Percentiles rank a stretch among this genome's conserved stretches.
These are phyloP conservation scores for Candida maris DNA, from an alignment of 805 yeast genomes.

Conservation along the genomic window DNA sequence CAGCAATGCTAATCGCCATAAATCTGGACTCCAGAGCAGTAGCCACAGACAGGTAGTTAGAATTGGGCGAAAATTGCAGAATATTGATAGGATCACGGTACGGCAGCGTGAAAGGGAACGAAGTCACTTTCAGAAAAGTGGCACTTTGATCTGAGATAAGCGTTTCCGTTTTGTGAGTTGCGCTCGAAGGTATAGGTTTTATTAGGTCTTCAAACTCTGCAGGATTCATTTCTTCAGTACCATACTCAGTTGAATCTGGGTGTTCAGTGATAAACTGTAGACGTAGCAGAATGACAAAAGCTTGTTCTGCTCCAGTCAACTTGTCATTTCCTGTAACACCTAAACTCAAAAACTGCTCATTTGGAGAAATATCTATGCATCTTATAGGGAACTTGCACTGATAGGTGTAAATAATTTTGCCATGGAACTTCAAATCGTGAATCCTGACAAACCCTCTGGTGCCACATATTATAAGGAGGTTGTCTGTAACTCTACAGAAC, in stretches of 20 bases:
- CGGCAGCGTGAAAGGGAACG: conserved; percentile 60
- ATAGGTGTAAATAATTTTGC: conserved; percentile 65
- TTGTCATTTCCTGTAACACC: conserved; percentile 82
- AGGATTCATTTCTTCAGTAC: conserved; percentile 5
- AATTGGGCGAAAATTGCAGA: conserved; percentile 68
- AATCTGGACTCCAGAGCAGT: conserved; percentile 77
- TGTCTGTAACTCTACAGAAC: conserved; percentile 55
- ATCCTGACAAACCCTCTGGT: conserved; percentile 69
- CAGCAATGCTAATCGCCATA: conserved; percentile 64
- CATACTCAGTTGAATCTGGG: background rate
- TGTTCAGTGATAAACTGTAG: conserved; percentile 19
- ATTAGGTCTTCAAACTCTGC: conserved; percentile 16
- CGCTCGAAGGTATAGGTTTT: conserved; percentile 11
- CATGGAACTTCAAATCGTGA: conserved; percentile 52
- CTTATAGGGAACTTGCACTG: conserved; percentile 72
- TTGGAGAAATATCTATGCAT: conserved; percentile 67
- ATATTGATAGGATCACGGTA: conserved; percentile 81
- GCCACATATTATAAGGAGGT: conserved; percentile 63
- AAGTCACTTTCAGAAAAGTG: conserved; percentile 16
- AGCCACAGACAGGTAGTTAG: conserved; percentile 68
- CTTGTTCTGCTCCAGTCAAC: conserved; percentile 65
- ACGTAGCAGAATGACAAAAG: conserved; percentile 58
- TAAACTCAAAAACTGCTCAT: conserved; percentile 64
- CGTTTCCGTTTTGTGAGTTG: conserved; percentile 7
- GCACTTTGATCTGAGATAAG: background rate